phyloP scores from a whole-genome alignment of 306 rosid genomes.

The Potentilla sterilis region DNA sequence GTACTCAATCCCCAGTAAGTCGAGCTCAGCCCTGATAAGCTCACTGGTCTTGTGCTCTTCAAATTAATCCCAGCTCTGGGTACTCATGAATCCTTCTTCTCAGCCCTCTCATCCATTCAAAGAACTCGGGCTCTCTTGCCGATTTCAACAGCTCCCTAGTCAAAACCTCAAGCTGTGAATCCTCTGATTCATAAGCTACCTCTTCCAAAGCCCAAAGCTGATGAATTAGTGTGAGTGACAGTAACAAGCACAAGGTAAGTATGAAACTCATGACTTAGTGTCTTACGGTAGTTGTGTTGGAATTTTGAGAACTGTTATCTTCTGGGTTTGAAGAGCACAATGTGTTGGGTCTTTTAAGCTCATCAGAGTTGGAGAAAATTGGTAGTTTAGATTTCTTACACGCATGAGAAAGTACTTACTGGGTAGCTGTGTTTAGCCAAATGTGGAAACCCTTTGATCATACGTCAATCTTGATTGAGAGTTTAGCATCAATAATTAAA shows the following conservation, averaged over 20 bases:
- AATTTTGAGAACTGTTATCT: neutral
- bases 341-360: neutral
- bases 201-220: neutral
- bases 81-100: conserved; percentile 41
- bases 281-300: neutral
- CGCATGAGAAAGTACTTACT: neutral
- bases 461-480: neutral
- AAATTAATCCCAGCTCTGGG: conserved; percentile 49
- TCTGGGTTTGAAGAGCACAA: neutral
- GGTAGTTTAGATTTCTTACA: neutral
- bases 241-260: neutral
- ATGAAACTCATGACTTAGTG: neutral
- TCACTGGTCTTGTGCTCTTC: conserved; percentile 45
- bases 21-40: conserved; percentile 45
- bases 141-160: conserved; percentile 23
- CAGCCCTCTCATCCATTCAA: conserved; percentile 39
- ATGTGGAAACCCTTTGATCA: neutral
- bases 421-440: neutral
- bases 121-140: conserved; percentile 33
- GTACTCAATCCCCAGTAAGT: conserved; percentile 34
- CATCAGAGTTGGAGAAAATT: neutral
- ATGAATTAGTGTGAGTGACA: conserved; percentile 1
- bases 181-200: neutral
- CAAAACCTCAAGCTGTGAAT: conserved; percentile 25
- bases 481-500: neutral